A percentile compares a stretch with the other conserved stretches of the same genome.
phyloP scores from a whole-genome alignment of 1,139 yeast genomes.

The Debaryomycetaceae sp. region DNA sequence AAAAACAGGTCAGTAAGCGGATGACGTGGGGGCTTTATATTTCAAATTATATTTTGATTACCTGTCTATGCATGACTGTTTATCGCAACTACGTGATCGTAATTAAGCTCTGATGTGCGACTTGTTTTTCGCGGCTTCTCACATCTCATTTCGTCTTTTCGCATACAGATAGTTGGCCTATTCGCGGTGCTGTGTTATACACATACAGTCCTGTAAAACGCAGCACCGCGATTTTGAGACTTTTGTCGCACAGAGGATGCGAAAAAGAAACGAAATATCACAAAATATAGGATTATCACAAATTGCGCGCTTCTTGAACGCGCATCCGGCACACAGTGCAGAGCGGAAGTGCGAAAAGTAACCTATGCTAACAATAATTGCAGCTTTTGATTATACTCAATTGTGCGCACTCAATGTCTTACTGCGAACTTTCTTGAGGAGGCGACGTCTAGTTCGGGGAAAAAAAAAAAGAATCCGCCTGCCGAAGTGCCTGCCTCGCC shows the following conservation, averaged over 20 bases:
- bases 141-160: no score
- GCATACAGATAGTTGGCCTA: no score
- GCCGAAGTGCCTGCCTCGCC: constrained; percentile 1
- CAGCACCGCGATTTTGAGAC: constrained; percentile 3
- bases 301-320: constrained; percentile 5
- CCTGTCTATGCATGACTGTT: no score
- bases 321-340: constrained; percentile 6
- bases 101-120: no score
- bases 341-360: constrained; percentile 1
- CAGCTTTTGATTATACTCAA: constrained; percentile 8
- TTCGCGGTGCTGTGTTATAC: constrained; percentile 5
- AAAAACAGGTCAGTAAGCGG: constrained; percentile 1
- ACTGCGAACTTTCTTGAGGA: constrained; percentile 5
- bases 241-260: constrained; percentile 3
- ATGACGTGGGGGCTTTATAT: no score
- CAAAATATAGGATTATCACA: background rate
- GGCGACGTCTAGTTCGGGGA: background rate
- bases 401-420: constrained; percentile 6
- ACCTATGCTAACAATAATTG: constrained; percentile 9
- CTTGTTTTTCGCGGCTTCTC: no score
- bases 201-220: background rate
- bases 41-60: no score
- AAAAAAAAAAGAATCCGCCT: constrained; percentile 2
- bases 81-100: no score
- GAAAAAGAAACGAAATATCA: constrained; percentile 2